Conservation (phyloP, 2,329 filamentous ascomycete genomes). For the Venturia pyrina region DNA sequence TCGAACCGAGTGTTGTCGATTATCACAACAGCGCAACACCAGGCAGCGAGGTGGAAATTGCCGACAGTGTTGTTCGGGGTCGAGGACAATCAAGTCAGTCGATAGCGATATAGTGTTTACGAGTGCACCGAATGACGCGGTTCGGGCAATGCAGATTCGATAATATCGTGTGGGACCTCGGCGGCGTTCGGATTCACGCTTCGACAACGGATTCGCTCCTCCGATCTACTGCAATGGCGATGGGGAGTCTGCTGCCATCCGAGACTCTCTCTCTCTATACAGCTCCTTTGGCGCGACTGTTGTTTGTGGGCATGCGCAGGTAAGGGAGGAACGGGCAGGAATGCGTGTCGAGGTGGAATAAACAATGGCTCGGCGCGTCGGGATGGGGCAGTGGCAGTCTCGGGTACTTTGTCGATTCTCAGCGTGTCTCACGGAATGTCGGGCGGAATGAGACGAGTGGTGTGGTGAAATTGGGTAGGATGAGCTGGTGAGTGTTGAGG, state of each 20-base stretch:
- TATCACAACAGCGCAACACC: not conserved
- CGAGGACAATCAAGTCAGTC: not conserved
- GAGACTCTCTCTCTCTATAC: not conserved
- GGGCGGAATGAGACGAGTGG: not conserved
- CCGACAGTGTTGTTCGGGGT: not conserved
- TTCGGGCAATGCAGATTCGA: not conserved
- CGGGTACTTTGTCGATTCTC: not conserved
- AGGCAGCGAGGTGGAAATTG: not conserved
- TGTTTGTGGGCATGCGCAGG: slow-evolving; percentile 2
- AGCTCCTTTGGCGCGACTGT: not conserved
- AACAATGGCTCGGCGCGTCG: slow-evolving; percentile 4
- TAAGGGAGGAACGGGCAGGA: not conserved
- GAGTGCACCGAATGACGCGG: not conserved
- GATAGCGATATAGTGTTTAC: not conserved
- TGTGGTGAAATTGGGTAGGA: not conserved
- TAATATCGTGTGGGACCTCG: not conserved
- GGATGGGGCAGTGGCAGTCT: not conserved
- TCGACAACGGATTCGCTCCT: not conserved
- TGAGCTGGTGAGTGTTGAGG: not conserved
- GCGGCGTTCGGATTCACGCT: not conserved
- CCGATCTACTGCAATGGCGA: not conserved
- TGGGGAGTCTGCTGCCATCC: slow-evolving; percentile 5
- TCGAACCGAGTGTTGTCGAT: not conserved
- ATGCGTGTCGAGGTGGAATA: not conserved
- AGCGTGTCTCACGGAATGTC: not conserved